Evolutionary conservation across 768 basidiomycete genomes (phyloP).

Genomic region (Boletus tylopilopsis): DNA sequence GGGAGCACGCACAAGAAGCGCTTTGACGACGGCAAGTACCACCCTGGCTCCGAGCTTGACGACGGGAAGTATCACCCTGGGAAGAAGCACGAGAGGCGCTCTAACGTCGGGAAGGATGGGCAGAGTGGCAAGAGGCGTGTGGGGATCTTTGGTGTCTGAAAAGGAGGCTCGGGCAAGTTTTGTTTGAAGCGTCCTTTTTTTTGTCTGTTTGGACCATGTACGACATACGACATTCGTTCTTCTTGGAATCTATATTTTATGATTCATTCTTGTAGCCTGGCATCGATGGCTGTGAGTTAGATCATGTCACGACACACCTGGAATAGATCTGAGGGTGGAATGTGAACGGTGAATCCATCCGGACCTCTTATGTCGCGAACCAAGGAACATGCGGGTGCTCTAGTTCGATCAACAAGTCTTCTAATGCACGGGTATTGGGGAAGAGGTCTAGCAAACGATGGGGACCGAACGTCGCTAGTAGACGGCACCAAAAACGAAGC

Average conservation of each 20-base stretch:
- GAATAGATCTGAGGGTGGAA: no score
- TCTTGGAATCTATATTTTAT: background rate
- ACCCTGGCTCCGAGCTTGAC: background rate
- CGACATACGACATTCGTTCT: constrained; percentile 12
- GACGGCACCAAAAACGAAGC: no score
- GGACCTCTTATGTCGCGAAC: no score
- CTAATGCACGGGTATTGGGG: no score
- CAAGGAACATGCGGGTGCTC: no score
- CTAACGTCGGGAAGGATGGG: constrained; percentile 4
- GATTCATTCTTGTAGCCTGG: no score
- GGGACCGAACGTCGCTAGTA: no score
- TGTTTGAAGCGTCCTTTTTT: constrained; percentile 3
- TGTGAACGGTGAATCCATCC: no score
- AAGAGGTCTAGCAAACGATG: no score
- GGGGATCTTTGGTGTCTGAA: background rate
- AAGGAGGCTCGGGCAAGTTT: background rate
- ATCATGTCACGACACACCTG: no score
- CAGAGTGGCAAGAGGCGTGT: background rate
- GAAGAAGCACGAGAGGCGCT: background rate
- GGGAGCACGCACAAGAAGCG: background rate
- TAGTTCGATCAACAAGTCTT: no score
- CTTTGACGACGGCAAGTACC: background rate
- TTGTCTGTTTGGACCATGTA: constrained; percentile 6
- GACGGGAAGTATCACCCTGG: constrained; percentile 2
- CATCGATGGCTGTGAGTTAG: no score